Evolutionary conservation across 192 early-diverging fungal species (phyloP).

Genomic region (Podila clonocystis): DNA sequence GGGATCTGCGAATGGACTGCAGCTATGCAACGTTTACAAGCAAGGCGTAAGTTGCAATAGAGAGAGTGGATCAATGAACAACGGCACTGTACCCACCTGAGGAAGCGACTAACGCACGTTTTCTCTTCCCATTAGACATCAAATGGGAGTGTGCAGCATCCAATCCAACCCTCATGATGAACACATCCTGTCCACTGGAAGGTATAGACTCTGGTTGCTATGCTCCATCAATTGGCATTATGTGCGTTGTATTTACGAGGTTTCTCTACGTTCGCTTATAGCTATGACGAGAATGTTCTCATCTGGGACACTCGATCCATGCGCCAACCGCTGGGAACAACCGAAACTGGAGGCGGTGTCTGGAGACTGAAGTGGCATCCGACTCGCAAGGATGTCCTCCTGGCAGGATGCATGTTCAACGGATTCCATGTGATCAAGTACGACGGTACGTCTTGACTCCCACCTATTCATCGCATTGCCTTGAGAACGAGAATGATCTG

Average conservation of each 20-base stretch:
- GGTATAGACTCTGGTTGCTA: slow-evolving; percentile 49
- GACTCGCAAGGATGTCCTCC: slow-evolving; percentile 59
- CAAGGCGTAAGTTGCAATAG: slow-evolving; percentile 53
- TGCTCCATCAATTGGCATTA: too few relatives aligned
- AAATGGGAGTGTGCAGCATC: slow-evolving; percentile 93
- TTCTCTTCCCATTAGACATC: slow-evolving; percentile 61
- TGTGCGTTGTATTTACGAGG: too few relatives aligned
- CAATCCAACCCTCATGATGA: slow-evolving; percentile 84
- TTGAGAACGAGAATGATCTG: not conserved
- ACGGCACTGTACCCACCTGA: not conserved
- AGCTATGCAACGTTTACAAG: slow-evolving; percentile 68
- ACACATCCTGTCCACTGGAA: slow-evolving; percentile 86
- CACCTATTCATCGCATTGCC: not conserved
- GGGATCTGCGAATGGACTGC: slow-evolving; percentile 79
- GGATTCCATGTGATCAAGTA: slow-evolving; percentile 86
- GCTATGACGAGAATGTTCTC: slow-evolving; percentile 90
- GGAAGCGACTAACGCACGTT: not conserved
- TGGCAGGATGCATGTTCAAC: slow-evolving; percentile 92
- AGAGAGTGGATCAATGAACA: not conserved
- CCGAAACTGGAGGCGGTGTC: slow-evolving; percentile 85
- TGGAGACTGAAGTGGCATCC: slow-evolving; percentile 99
- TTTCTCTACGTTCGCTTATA: not conserved
- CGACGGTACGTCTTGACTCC: slow-evolving; percentile 21
- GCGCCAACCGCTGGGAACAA: slow-evolving; percentile 74
- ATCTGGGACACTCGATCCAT: slow-evolving; percentile 94